phyloP scores from a whole-genome alignment of 176 grass and related monocot genomes.

The Typha latifolia region DNA sequence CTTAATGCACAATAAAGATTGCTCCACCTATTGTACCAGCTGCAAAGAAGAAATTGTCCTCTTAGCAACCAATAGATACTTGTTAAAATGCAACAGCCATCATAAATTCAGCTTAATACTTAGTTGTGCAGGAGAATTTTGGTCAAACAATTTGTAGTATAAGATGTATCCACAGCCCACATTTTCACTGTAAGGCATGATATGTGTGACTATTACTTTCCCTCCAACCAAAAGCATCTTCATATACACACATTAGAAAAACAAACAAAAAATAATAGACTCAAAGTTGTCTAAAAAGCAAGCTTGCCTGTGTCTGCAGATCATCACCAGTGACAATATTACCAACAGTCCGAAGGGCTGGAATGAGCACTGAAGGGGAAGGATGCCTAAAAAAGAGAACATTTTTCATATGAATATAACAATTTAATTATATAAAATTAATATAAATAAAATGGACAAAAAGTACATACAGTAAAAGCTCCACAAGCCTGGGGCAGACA shows the following conservation, averaged over 20 bases:
- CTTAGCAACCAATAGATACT: too few species aligned
- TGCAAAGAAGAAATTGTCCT: too few species aligned
- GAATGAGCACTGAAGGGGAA: slow-evolving; percentile 84
- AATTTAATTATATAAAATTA: background rate
- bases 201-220: too few species aligned
- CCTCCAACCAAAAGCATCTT: background rate
- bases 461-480: slow-evolving; percentile 67
- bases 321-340: slow-evolving; percentile 98
- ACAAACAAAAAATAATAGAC: background rate
- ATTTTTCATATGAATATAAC: background rate
- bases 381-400: slow-evolving; percentile 51
- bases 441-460: background rate
- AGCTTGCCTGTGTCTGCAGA: slow-evolving; percentile 66
- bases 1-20: too few species aligned
- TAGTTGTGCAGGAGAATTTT: too few species aligned
- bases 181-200: too few species aligned
- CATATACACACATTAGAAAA: background rate
- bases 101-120: too few species aligned
- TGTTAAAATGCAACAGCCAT: too few species aligned
- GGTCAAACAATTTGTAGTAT: too few species aligned
- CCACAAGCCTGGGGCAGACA: slow-evolving; percentile 78
- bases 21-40: too few species aligned
- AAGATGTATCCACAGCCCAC: too few species aligned
- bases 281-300: background rate
- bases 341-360: slow-evolving; percentile 81